Base-by-base conservation (phyloP, 306 rosid genomes). In the Citrullus amarus region DNA sequence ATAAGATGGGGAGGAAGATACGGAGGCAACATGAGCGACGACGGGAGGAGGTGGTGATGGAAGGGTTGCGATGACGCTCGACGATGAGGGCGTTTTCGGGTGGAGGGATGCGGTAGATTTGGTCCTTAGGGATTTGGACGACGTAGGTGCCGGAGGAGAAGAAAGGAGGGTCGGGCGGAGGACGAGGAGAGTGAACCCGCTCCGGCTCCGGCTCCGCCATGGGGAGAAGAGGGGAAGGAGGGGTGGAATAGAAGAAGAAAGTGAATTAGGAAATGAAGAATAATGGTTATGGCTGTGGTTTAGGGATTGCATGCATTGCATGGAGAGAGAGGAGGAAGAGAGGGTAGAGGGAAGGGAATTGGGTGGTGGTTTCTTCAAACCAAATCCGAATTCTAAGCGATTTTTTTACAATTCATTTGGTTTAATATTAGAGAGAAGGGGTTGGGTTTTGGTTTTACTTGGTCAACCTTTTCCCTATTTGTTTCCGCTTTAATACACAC, bases 181-280 rank as follows among this genome's bases (percentile, higher is more conserved):
- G 76, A 3, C 80, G 25, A 58, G 80, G 53, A 55, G 77, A 44
- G 16, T 39, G 44, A 38, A 8, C 79, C 93, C 91, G 89, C 93
- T 90, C 93, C 91, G 85, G 51, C 34, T 7, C 82, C 96, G 86
- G 85, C 96, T 92, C 92, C 96, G 90, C 90, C 96, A 92, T 90
- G 82, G 80, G 62, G 83, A 85, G 59, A 55, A 0, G 9, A 17
- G 59, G 22, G 4, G 10, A 6, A 55, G 59, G 25, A 55, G 25
- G 56, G 57, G n/a, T 87, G 93, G 84, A 86, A 88, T 86, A 91
- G 85, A 88, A 80, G 9, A 15, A 12, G 58, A 65, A 22, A 25
- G 77, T 22, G 53, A 68, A 69, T 20, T 36, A 22, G 8, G 13
- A 15, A 65, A 65, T 36, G 71, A 11, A 65, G 46, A 36, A 28